Evolutionary conservation across 1,284 basidiomycete genomes (phyloP).

Genomic region (Phlebopus sp.): DNA sequence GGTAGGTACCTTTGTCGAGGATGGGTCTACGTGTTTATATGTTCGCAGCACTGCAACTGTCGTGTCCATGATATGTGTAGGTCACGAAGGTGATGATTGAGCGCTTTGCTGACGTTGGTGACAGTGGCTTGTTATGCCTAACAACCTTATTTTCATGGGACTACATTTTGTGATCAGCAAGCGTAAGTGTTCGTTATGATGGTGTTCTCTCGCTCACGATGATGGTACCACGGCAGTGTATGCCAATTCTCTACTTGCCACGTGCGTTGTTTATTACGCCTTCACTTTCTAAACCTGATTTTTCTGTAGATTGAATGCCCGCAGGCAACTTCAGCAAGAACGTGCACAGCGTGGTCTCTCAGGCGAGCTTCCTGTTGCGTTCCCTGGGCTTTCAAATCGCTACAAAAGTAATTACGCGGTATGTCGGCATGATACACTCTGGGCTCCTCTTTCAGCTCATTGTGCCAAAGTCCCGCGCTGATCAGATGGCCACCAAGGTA

Average conservation of each 20-base stretch:
- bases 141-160: slow-evolving; percentile 49
- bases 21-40: background rate
- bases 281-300: background rate
- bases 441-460: background rate
- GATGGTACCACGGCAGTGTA: slow-evolving; percentile 21
- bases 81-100: slow-evolving; percentile 17
- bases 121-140: slow-evolving; percentile 48
- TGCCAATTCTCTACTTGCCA: slow-evolving; percentile 34
- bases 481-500: slow-evolving; percentile 18
- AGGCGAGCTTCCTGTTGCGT: slow-evolving; percentile 31
- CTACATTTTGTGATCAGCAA: slow-evolving; percentile 52
- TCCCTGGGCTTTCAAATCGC: slow-evolving; percentile 24
- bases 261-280: slow-evolving; percentile 20
- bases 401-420: slow-evolving; percentile 11
- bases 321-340: slow-evolving; percentile 28
- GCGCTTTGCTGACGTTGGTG: slow-evolving; percentile 21
- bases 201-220: background rate
- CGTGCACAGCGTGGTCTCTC: slow-evolving; percentile 24
- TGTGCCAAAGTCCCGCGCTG: slow-evolving; percentile 9
- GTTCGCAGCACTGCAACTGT: slow-evolving; percentile 41
- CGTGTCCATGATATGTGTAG: slow-evolving; percentile 48
- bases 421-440: slow-evolving; percentile 2
- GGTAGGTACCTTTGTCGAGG: slow-evolving; percentile 28
- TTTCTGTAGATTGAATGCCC: slow-evolving; percentile 26
- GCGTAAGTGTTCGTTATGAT: slow-evolving; percentile 28